These are phyloP conservation scores for Xylariomycetidae sp. DNA, from an alignment of 2,329 filamentous ascomycete genomes.

Conservation along the genomic window DNA sequence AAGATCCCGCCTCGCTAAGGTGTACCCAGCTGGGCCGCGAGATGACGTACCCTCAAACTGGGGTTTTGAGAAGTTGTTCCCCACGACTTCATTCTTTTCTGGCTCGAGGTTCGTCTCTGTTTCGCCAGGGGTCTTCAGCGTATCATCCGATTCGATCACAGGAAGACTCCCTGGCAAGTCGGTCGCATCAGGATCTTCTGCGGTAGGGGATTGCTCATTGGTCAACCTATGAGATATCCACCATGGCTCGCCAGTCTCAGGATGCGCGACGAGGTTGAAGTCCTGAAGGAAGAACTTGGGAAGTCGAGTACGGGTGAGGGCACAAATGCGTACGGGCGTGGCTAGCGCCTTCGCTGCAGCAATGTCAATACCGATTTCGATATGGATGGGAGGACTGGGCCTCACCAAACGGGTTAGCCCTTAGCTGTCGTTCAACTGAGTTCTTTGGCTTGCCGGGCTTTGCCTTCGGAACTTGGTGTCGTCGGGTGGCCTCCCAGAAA, in stretches of 20 bases:
- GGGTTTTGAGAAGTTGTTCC: conserved; percentile 4
- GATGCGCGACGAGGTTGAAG: conserved; percentile 53
- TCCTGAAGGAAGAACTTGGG: conserved; percentile 62
- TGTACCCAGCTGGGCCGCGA: conserved; percentile 24
- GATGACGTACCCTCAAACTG: background rate
- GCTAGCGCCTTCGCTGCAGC: conserved; percentile 56
- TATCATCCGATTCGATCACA: too few species aligned
- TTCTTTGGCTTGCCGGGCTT: conserved; percentile 29
- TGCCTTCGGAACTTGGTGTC: conserved; percentile 36
- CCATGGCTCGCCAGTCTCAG: conserved; percentile 48
- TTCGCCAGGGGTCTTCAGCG: too few species aligned
- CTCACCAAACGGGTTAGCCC: conserved; percentile 61
- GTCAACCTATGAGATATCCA: conserved; percentile 46
- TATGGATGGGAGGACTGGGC: too few species aligned
- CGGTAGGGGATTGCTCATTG: conserved; percentile 14
- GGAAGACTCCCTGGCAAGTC: too few species aligned
- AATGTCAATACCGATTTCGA: conserved; percentile 3
- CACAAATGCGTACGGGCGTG: conserved; percentile 54
- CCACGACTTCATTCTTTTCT: background rate
- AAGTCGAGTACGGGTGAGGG: conserved; percentile 40
- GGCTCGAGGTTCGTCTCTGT: too few species aligned
- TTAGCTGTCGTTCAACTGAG: conserved; percentile 54
- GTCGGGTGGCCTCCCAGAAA: conserved; percentile 41
- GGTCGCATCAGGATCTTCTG: conserved; percentile 1
- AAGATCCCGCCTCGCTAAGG: conserved; percentile 29